Conservation (phyloP, 208 protist genomes). For the Trypanosoma platydactyli region DNA sequence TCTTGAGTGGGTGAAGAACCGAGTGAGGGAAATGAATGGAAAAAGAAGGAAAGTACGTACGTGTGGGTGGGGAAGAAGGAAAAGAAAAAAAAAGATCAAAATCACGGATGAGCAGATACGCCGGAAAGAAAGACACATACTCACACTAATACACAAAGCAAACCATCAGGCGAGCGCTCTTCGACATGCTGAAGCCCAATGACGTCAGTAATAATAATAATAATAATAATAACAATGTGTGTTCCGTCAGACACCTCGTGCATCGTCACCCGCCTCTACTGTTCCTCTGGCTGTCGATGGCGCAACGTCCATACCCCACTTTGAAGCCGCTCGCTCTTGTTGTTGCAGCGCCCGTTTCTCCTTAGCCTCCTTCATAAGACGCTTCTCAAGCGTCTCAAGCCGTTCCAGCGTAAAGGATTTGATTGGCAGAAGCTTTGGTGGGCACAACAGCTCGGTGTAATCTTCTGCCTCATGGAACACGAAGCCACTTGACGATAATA, state of each 20-base stretch:
- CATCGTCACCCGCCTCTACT: background rate
- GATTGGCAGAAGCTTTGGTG: slow-evolving; percentile 96
- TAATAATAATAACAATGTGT: no score
- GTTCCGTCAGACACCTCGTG: background rate
- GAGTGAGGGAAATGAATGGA: no score
- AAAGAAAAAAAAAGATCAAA: slow-evolving; percentile 14
- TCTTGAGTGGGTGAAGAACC: no score
- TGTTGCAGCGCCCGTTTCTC: slow-evolving; percentile 40
- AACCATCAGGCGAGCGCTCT: no score
- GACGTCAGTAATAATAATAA: background rate
- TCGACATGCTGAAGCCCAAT: no score
- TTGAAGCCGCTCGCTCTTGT: slow-evolving; percentile 25
- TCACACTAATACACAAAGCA: slow-evolving; percentile 10
- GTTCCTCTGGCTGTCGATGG: background rate
- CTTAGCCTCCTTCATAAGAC: slow-evolving; percentile 50
- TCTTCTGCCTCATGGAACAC: slow-evolving; percentile 76
- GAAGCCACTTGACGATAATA: slow-evolving; percentile 81
- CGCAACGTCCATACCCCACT: slow-evolving; percentile 30
- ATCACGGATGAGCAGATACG: slow-evolving; percentile 12
- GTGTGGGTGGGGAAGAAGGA: slow-evolving; percentile 1
- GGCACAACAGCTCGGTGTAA: slow-evolving; percentile 90
- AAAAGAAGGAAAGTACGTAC: background rate
- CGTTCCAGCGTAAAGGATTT: slow-evolving; percentile 95
- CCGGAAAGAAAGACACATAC: background rate
- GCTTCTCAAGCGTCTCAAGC: slow-evolving; percentile 90